Evolutionary conservation across 257 asterid species (phyloP).

Genomic region (Penstemon newberryi): DNA sequence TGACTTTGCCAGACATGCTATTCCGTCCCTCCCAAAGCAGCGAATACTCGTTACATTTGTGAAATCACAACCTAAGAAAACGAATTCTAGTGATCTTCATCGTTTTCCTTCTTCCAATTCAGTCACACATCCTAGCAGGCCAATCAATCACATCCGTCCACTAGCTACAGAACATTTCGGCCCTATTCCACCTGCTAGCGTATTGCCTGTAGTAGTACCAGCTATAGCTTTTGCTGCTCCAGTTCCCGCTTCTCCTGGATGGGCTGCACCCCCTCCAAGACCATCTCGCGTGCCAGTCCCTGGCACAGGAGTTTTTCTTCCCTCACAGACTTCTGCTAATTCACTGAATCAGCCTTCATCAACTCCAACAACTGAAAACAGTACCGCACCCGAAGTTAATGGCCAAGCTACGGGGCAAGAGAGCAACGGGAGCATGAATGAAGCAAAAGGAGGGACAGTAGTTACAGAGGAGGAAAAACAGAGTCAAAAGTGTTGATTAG

Average conservation of each 20-base stretch:
- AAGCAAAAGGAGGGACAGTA: constrained; percentile 18
- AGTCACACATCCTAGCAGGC: constrained; percentile 60
- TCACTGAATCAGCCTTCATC: constrained; percentile 40
- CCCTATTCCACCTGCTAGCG: constrained; percentile 46
- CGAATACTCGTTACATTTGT: constrained; percentile 66
- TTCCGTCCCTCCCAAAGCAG: constrained; percentile 60
- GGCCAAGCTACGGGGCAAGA: constrained; percentile 29
- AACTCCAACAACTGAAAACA: constrained; percentile 30
- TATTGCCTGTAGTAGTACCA: constrained; percentile 40
- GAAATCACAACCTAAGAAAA: constrained; percentile 61
- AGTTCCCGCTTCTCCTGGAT: constrained; percentile 54
- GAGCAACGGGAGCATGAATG: constrained; percentile 44
- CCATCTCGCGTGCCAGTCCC: constrained; percentile 63
- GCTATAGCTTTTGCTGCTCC: constrained; percentile 60
- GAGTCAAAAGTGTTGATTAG: constrained; percentile 22
- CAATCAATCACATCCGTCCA: constrained; percentile 54
- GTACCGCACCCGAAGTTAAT: constrained; percentile 23
- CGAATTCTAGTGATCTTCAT: constrained; percentile 32
- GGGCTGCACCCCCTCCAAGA: constrained; percentile 54
- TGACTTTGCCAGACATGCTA: constrained; percentile 63
- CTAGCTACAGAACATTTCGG: constrained; percentile 46
- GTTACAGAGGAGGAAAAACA: constrained; percentile 37
- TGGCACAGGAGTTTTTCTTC: constrained; percentile 94
- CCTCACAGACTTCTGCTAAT: constrained; percentile 58
- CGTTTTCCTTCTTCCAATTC: constrained; percentile 48